Conservation (phyloP, 192 early-diverging fungal species). For the Dissophora ornata region DNA sequence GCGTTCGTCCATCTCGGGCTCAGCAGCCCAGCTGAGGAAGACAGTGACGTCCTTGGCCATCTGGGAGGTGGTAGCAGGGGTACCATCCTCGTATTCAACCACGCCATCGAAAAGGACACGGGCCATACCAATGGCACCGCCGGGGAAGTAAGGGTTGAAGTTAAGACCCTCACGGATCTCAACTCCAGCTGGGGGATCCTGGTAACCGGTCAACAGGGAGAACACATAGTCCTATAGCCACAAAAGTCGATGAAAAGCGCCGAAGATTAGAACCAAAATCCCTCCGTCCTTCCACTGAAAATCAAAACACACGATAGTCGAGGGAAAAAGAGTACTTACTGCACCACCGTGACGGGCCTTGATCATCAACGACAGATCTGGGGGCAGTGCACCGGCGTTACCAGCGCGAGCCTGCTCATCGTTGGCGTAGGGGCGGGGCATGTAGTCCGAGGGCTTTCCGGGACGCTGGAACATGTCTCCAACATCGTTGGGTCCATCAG, state of each 20-base stretch:
- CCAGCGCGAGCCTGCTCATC: constrained; percentile 96
- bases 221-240: constrained; percentile 91
- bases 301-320: no score
- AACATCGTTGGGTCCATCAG: constrained; percentile 91
- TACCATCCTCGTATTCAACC: constrained; percentile 96
- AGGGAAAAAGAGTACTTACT: no score
- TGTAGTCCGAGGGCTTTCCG: constrained; percentile 92
- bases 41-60: constrained; percentile 96
- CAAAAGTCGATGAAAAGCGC: background rate
- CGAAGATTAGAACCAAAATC: background rate
- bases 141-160: constrained; percentile 99
- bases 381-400: constrained; percentile 95
- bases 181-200: constrained; percentile 94
- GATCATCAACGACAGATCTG: constrained; percentile 94
- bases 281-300: no score
- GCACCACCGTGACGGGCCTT: constrained; percentile 95
- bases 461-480: constrained; percentile 95
- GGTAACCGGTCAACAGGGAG: constrained; percentile 93
- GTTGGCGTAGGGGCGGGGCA: constrained; percentile 93
- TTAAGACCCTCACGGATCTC: constrained; percentile 95
- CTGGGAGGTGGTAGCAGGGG: constrained; percentile 94
- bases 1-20: constrained; percentile 96
- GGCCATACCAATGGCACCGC: constrained; percentile 97
- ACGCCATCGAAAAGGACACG: constrained; percentile 92
- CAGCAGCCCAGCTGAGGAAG: constrained; percentile 94